Percentiles rank a stretch among this genome's conserved stretches.
Conservation (phyloP, 164 flowering plant genomes). For the Chimonanthus praecox region DNA sequence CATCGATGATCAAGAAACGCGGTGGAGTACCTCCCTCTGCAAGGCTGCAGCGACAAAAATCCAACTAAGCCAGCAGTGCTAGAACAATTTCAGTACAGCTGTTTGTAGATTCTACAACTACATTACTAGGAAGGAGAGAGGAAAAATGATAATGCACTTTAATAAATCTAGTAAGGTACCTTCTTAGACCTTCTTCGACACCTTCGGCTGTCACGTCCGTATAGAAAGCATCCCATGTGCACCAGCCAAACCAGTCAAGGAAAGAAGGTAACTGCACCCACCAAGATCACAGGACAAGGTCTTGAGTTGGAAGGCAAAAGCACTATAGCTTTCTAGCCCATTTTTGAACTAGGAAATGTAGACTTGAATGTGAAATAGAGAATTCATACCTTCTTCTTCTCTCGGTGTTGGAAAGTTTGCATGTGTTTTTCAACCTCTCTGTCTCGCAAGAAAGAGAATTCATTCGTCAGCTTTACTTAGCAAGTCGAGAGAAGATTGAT, state of each 20-base stretch:
- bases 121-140: not conserved
- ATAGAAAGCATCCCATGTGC: slow-evolving; percentile 99
- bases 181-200: slow-evolving; percentile 74
- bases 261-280: slow-evolving; percentile 68
- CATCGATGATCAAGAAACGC: slow-evolving; percentile 83
- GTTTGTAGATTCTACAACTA: not conserved
- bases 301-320: slow-evolving; percentile 20
- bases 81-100: no score
- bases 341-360: not conserved
- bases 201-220: slow-evolving; percentile 97
- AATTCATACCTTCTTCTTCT: slow-evolving; percentile 73
- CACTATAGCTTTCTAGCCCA: not conserved
- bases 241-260: slow-evolving; percentile 99
- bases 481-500: not conserved
- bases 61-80: not conserved
- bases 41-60: slow-evolving; percentile 41
- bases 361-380: not conserved
- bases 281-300: not conserved
- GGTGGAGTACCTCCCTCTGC: slow-evolving; percentile 83
- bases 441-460: slow-evolving; percentile 18
- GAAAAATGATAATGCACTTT: not conserved
- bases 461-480: not conserved
- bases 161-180: slow-evolving; percentile 27
- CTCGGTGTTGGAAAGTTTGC: slow-evolving; percentile 82
- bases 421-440: slow-evolving; percentile 81